A percentile compares a stretch with the other conserved stretches of the same genome.
Conservation (phyloP, 305 asterid species). For the Fraxinus sp. region DNA sequence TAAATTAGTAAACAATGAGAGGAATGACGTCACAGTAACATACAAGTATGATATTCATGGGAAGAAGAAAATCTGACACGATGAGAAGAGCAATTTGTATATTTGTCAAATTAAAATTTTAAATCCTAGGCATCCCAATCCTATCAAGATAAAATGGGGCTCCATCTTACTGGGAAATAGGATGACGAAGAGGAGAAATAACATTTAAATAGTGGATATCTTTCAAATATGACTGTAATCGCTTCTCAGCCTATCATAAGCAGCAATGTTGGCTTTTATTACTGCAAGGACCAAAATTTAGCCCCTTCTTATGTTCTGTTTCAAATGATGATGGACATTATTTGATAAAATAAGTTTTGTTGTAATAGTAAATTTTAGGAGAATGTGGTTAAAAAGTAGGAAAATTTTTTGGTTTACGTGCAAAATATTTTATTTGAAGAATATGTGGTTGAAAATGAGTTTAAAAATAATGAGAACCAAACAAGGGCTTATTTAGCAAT, state of each 20-base stretch:
- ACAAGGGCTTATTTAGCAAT: not conserved
- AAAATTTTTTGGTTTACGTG: not conserved
- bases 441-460: too few species aligned
- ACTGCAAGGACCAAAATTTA: not conserved
- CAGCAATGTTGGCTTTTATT: not conserved
- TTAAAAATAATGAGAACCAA: not conserved
- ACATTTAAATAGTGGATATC: not conserved
- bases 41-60: not conserved
- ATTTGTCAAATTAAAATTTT: not conserved
- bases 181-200: not conserved
- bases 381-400: not conserved
- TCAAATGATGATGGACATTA: not conserved
- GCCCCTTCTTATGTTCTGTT: not conserved
- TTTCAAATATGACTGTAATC: not conserved
- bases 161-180: not conserved
- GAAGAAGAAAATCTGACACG: not conserved
- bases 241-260: not conserved
- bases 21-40: not conserved
- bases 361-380: not conserved
- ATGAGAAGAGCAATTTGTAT: not conserved
- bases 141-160: not conserved
- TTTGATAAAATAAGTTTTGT: too few species aligned
- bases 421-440: too few species aligned
- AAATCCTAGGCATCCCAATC: not conserved
- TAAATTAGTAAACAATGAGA: not conserved